These are phyloP conservation scores for Ogataea nitratoaversa DNA, from an alignment of 805 yeast species.

Conservation along the genomic window DNA sequence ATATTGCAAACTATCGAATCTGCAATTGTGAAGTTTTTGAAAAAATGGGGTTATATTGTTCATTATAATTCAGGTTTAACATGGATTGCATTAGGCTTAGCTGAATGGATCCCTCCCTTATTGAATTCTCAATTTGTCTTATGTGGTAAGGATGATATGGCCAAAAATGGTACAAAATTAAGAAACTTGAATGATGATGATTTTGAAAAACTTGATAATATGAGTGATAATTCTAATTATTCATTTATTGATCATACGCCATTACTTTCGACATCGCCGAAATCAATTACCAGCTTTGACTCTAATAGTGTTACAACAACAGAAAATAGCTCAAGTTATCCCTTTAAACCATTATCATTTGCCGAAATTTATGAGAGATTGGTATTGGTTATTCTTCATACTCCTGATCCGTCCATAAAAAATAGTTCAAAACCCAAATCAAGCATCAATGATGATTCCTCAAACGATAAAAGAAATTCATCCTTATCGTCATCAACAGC, in stretches of 20 bases:
- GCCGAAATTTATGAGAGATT: constrained; percentile 71
- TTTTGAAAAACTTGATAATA: constrained; percentile 26
- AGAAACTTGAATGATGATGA: constrained; percentile 30
- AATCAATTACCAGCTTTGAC: constrained; percentile 22
- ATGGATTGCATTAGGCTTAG: constrained; percentile 84
- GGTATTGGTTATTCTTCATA: constrained; percentile 69
- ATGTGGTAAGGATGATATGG: constrained; percentile 47
- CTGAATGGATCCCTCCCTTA: constrained; percentile 83
- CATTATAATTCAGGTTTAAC: constrained; percentile 79
- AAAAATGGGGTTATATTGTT: constrained; percentile 74
- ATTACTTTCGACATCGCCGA: constrained; percentile 22
- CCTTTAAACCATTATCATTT: constrained; percentile 45
- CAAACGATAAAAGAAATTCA: background rate
- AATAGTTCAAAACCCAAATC: constrained; percentile 15
- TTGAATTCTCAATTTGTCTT: constrained; percentile 49
- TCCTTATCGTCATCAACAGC: background rate
- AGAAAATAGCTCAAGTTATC: constrained; percentile 6
- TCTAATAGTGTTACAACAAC: constrained; percentile 14
- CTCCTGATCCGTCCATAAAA: constrained; percentile 46
- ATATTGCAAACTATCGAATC: constrained; percentile 54
- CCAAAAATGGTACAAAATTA: constrained; percentile 34
- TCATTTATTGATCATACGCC: constrained; percentile 24
- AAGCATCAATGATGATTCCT: background rate
- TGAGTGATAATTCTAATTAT: constrained; percentile 9
- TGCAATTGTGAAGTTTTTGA: constrained; percentile 59